These are phyloP conservation scores for Macadamia tetraphylla DNA, from an alignment of 164 flowering plant species.

Conservation along the genomic window DNA sequence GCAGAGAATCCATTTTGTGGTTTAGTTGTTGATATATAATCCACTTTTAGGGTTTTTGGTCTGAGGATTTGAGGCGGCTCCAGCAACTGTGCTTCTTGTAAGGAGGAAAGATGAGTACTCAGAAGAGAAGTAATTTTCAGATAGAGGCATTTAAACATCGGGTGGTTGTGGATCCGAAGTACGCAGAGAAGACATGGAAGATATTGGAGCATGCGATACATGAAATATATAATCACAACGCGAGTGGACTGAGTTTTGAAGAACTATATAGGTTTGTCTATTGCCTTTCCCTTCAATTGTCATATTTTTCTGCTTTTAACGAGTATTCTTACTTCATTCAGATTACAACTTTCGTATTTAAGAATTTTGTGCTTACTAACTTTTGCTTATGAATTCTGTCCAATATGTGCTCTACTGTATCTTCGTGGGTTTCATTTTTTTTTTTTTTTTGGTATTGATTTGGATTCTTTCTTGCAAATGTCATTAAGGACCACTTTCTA, in stretches of 20 bases:
- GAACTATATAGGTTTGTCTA: conserved; percentile 71
- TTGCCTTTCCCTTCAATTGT: no score
- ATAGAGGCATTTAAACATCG: conserved; percentile 87
- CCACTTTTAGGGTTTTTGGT: neutral
- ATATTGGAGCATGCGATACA: conserved; percentile 86
- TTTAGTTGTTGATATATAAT: neutral
- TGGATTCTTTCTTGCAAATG: no score
- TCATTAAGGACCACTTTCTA: no score
- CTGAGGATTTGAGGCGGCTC: neutral
- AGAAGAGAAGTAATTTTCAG: conserved; percentile 80
- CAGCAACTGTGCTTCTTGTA: neutral
- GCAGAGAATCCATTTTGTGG: neutral
- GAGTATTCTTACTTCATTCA: no score
- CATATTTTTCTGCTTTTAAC: no score
- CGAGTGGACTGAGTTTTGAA: conserved; percentile 88
- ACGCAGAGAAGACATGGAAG: conserved; percentile 93
- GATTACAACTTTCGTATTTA: no score
- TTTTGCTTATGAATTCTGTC: no score
- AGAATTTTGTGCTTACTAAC: no score
- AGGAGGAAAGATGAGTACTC: conserved; percentile 47
- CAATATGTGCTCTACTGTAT: no score
- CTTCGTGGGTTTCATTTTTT: no score
- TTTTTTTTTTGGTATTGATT: no score
- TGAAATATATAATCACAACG: conserved; percentile 92
- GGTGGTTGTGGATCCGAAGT: conserved; percentile 91